These are phyloP conservation scores for Phytopythium boreale DNA, from an alignment of 352 stramenopile genomes.

Conservation along the genomic window DNA sequence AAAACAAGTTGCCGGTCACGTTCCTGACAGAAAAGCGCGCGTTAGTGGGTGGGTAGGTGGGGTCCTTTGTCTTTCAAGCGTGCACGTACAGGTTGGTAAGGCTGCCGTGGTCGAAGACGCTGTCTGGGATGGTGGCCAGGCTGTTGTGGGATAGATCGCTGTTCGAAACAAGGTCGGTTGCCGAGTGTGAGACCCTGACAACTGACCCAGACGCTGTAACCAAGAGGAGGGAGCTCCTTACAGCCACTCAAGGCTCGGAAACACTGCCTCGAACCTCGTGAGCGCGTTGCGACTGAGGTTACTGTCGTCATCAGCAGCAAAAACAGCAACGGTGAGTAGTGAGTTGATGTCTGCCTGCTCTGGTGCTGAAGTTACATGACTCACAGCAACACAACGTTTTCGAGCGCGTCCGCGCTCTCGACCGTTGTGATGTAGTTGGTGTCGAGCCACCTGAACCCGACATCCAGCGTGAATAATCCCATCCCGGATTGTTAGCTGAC, in stretches of 20 bases:
- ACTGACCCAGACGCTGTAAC: neutral
- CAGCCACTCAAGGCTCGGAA: conserved; percentile 44
- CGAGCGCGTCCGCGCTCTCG: neutral
- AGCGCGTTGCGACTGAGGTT: conserved; percentile 58
- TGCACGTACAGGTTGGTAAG: conserved; percentile 28
- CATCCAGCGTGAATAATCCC: no score
- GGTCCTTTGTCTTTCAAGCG: neutral
- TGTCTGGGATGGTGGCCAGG: conserved; percentile 36
- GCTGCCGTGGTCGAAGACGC: conserved; percentile 43
- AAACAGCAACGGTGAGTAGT: neutral
- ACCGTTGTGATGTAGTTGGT: conserved; percentile 2
- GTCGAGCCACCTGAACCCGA: neutral
- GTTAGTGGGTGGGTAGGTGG: neutral
- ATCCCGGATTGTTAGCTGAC: neutral
- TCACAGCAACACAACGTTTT: neutral
- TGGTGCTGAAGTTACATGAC: neutral
- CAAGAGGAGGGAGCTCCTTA: neutral
- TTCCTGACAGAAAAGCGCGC: conserved; percentile 2
- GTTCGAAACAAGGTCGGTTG: neutral
- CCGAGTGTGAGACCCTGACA: neutral
- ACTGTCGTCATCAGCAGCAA: conserved; percentile 1
- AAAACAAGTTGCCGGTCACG: conserved; percentile 36
- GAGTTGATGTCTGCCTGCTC: neutral
- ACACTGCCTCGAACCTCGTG: conserved; percentile 44
- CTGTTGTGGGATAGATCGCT: conserved; percentile 46